phyloP scores from a whole-genome alignment of 441 rosid species.

The Erodium trifolium region DNA sequence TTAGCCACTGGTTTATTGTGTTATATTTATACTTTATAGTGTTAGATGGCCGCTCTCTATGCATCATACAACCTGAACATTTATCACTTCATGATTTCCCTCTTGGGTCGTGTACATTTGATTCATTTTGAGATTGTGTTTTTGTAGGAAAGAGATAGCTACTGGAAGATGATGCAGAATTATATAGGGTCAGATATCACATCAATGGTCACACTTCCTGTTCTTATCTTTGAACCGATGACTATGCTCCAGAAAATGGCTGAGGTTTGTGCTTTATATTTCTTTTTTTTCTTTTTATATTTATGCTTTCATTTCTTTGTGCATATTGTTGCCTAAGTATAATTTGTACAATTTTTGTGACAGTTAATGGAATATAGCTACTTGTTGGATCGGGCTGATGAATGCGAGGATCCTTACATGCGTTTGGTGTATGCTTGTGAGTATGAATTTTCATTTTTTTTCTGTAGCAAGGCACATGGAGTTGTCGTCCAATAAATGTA shows the following conservation, averaged over 20 bases:
- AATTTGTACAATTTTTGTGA: neutral
- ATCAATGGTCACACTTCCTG: conserved; percentile 70
- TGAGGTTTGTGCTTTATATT: conserved; percentile 34
- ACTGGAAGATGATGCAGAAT: conserved; percentile 70
- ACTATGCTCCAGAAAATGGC: conserved; percentile 73
- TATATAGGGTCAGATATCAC: conserved; percentile 57
- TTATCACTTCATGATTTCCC: neutral
- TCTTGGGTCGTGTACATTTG: neutral
- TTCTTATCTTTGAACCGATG: conserved; percentile 60
- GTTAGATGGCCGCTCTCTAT: neutral
- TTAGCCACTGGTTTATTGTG: neutral
- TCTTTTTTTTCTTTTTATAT: neutral
- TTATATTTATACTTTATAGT: neutral
- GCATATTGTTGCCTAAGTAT: neutral
- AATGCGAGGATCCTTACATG: conserved; percentile 60
- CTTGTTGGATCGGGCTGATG: conserved; percentile 56
- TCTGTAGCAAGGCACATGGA: conserved; percentile 9
- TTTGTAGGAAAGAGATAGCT: conserved; percentile 49
- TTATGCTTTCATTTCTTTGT: neutral
- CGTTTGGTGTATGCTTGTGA: conserved; percentile 52
- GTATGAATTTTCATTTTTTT: conserved; percentile 15
- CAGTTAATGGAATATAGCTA: conserved; percentile 61
- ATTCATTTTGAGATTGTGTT: neutral
- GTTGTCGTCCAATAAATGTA: conserved; percentile 11
- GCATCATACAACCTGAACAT: neutral